These are phyloP conservation scores for Eutrema yunnanense DNA, from an alignment of 345 rosid species.

Conservation along the genomic window DNA sequence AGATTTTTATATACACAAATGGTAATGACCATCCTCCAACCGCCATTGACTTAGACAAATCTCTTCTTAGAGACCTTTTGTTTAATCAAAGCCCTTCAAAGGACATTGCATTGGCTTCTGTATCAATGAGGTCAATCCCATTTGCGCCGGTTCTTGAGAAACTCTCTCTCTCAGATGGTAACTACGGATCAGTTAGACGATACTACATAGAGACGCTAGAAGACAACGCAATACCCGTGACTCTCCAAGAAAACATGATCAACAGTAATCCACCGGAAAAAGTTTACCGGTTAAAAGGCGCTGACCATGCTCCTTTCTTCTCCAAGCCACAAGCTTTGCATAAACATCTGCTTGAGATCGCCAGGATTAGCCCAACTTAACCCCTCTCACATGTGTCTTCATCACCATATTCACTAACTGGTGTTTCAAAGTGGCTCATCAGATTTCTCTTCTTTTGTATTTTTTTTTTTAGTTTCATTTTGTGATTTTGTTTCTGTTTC, in stretches of 20 bases:
- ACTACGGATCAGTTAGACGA: slow-evolving; percentile 73
- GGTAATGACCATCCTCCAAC: slow-evolving; percentile 84
- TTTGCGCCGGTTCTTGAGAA: slow-evolving; percentile 93
- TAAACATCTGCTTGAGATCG: slow-evolving; percentile 75
- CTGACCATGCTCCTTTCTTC: slow-evolving; percentile 98
- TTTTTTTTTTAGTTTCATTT: neutral
- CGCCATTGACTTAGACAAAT: slow-evolving; percentile 79
- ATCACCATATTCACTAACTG: slow-evolving; percentile 11
- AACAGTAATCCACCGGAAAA: slow-evolving; percentile 73
- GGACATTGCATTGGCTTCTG: slow-evolving; percentile 92
- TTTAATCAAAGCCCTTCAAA: slow-evolving; percentile 86
- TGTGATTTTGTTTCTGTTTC: slow-evolving; percentile 6
- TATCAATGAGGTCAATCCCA: slow-evolving; percentile 89
- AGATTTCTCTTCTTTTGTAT: neutral
- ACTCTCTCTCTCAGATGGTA: slow-evolving; percentile 61
- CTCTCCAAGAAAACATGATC: slow-evolving; percentile 70
- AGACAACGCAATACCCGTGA: slow-evolving; percentile 75
- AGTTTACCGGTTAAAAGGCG: slow-evolving; percentile 72
- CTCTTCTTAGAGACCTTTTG: slow-evolving; percentile 61
- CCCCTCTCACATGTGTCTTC: neutral
- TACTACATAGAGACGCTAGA: slow-evolving; percentile 73
- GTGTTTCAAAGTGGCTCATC: neutral
- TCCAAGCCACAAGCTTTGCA: slow-evolving; percentile 99
- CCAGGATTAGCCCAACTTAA: slow-evolving; percentile 24
- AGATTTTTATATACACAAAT: slow-evolving; percentile 67